Evolutionary conservation across 202 grass and related monocot genomes (phyloP), one percentile per base, ranked within the genome.

Genomic region (Hordeum pubiflorum): DNA sequence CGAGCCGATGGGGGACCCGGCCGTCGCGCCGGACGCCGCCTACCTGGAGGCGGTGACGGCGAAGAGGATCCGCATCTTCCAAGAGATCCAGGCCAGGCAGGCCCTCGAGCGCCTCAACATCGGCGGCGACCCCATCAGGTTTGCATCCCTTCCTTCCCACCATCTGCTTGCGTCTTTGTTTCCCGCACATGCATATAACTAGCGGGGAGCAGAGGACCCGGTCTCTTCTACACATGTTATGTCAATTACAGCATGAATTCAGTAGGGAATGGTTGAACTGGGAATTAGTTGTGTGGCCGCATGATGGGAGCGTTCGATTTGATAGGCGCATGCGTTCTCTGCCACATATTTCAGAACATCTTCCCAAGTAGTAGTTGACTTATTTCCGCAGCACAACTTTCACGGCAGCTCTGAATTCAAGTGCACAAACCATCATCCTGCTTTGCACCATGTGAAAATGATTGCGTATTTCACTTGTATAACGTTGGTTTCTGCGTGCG

Each of bases 51-150:
- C 75, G 0, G 87, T 99, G 40, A 88, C 86, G 31, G 75, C 60
- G 63, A 96, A 96, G 79, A 66, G 92, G 74, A 48, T 91, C 70
- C 74, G 73, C 71, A 14, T 90, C 59, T 99, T 99, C 60, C 78
- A 96, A 78, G 80, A 88, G 67, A 90, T 99, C 80, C 90, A 91
- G 77, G 62, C 83, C 0, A 81, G 74, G 57, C 89, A 90, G 83
- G 79, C 80, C 68, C 56, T 88, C 59, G 87, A 93, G 63, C 87
- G 87, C 44, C 81, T 85, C 74, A 91, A 83, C 13, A 79, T 96
- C 37, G 91, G 87, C n/a, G 92, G 89, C 33, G 80, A 99, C 63
- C 75, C 85, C 31, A 95, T 99, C 77, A 90, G 83, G 94, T 91
- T 55, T 52, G 84, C 32, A 15, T n/a, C 0, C 1, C 6, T 52